Percentiles rank a stretch among this genome's conserved stretches.
Evolutionary conservation across 2,329 filamentous ascomycete species (phyloP).

Genomic region (Bretziella fagacearum): DNA sequence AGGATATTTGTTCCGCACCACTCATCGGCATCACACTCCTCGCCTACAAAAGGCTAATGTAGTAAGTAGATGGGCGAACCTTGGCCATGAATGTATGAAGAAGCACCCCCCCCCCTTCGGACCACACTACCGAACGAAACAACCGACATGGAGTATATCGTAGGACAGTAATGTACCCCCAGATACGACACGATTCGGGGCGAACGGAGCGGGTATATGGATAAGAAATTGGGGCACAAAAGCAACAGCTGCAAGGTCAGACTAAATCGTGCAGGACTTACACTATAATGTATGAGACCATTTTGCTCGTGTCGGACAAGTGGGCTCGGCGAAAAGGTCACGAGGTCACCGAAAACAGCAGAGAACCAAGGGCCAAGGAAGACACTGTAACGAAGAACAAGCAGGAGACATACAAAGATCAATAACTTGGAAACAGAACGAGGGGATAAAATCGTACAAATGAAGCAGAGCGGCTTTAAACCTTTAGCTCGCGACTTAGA

Average conservation of each 20-base stretch:
- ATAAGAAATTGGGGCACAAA: neutral
- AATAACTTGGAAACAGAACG: neutral
- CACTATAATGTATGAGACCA: neutral
- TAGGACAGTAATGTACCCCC: neutral
- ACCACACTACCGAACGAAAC: neutral
- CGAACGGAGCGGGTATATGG: conserved; percentile 1
- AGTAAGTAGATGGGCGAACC: too few species aligned
- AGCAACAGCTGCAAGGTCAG: too few species aligned
- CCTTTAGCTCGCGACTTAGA: too few species aligned
- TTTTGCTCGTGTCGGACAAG: neutral
- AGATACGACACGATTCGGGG: neutral
- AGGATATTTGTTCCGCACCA: too few species aligned
- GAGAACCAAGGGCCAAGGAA: neutral
- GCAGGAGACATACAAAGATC: neutral
- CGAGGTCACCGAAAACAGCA: neutral
- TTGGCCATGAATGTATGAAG: too few species aligned
- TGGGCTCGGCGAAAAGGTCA: neutral
- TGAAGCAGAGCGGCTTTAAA: neutral
- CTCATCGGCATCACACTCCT: too few species aligned
- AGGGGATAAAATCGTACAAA: conserved; percentile 6
- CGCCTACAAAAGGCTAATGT: too few species aligned
- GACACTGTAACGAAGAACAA: neutral
- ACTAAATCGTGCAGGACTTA: too few species aligned
- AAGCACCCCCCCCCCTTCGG: too few species aligned
- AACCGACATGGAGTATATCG: neutral